Percentiles rank a stretch among this genome's conserved stretches.
These are phyloP conservation scores for Psilocybe tampanensis DNA, from an alignment of 768 basidiomycete species.

Conservation along the genomic window DNA sequence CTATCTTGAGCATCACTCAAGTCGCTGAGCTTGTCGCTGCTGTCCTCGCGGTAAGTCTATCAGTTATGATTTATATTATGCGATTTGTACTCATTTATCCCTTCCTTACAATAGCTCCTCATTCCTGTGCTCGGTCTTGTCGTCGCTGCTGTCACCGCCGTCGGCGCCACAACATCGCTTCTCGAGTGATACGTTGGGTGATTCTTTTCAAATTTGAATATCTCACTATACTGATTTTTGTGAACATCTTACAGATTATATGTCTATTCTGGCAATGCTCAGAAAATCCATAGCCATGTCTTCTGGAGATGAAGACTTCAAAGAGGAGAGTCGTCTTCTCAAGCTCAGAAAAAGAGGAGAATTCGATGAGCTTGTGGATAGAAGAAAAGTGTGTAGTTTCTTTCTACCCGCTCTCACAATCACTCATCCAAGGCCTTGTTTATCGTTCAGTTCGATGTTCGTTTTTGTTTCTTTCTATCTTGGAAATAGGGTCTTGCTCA, in stretches of 20 bases:
- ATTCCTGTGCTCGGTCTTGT: too few relatives aligned
- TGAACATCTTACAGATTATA: too few relatives aligned
- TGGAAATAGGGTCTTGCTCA: conserved; percentile 1
- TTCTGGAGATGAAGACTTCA: conserved; percentile 65
- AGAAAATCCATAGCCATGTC: conserved; percentile 45
- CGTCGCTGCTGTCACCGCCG: too few relatives aligned
- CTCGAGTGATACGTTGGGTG: too few relatives aligned
- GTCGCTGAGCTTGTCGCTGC: conserved; percentile 18
- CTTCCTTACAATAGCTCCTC: too few relatives aligned
- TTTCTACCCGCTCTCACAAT: background rate
- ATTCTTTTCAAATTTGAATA: too few relatives aligned
- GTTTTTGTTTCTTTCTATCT: conserved; percentile 19
- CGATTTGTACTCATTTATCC: too few relatives aligned
- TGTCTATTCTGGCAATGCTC: too few relatives aligned
- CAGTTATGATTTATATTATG: too few relatives aligned
- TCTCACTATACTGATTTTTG: too few relatives aligned
- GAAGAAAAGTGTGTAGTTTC: conserved; percentile 70
- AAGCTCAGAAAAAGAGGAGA: conserved; percentile 63
- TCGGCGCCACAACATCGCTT: too few relatives aligned
- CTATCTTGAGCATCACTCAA: conserved; percentile 12
- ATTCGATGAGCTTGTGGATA: conserved; percentile 82
- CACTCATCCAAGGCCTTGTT: conserved; percentile 3
- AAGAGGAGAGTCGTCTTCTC: conserved; percentile 43
- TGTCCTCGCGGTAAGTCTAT: conserved; percentile 23
- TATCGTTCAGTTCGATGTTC: conserved; percentile 60